A percentile compares a stretch with the other conserved stretches of the same genome.
Evolutionary conservation across 495 filamentous ascomycete genomes (phyloP).

Genomic region (Trichoderma erinaceum): DNA sequence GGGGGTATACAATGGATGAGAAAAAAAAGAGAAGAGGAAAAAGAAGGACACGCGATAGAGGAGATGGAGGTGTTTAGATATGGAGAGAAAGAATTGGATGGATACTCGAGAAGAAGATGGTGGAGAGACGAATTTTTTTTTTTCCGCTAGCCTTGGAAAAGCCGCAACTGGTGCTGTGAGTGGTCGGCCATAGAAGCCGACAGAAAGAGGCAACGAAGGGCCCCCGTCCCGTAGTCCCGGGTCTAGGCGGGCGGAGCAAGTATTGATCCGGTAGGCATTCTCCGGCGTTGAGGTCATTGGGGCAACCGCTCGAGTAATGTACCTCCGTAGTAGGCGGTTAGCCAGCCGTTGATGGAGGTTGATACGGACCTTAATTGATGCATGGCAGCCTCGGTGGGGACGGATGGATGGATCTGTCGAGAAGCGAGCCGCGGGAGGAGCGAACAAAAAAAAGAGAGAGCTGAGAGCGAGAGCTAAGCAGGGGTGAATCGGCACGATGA

Average conservation of each 20-base stretch:
- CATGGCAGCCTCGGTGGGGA: background rate
- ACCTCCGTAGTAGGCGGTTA: too few relatives aligned
- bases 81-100: slow-evolving; percentile 15
- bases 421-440: background rate
- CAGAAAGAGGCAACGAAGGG: slow-evolving; percentile 14
- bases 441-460: background rate
- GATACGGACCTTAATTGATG: too few relatives aligned
- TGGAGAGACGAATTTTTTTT: slow-evolving; percentile 14
- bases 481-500: background rate
- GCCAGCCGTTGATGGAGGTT: too few relatives aligned
- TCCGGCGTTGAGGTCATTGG: too few relatives aligned
- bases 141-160: slow-evolving; percentile 15
- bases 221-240: slow-evolving; percentile 3
- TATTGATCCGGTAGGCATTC: background rate
- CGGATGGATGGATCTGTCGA: background rate
- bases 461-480: background rate
- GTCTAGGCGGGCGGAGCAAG: slow-evolving; percentile 5
- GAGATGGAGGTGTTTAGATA: slow-evolving; percentile 19
- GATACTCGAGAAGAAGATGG: slow-evolving; percentile 12
- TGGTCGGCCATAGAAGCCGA: slow-evolving; percentile 17
- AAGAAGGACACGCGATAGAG: slow-evolving; percentile 27
- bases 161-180: background rate
- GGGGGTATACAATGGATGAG: slow-evolving; percentile 24
- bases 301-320: too few relatives aligned
- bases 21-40: slow-evolving; percentile 23